Evolutionary conservation across 78 protist species (phyloP), one percentile per base, ranked within the genome.

Genomic region (Dictyostelium citrinum): DNA sequence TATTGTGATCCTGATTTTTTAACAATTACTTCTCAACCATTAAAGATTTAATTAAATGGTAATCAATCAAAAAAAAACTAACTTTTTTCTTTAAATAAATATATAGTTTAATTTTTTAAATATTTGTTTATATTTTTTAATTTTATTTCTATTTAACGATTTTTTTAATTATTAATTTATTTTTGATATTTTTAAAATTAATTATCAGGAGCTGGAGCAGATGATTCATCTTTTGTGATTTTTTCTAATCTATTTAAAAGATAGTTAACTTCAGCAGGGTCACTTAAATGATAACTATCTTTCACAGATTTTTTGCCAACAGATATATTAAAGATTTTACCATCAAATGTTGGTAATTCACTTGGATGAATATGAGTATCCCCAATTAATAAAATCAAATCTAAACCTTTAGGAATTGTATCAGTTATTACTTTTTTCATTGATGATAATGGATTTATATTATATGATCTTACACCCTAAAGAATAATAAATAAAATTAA

Each of bases 351-450:
- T 77, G 93, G 93, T n/a, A 88, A 45, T 49, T 88, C 93, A 78
- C 67, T 88, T 60, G 84, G 93, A 33, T 88, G 93, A 20, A 88
- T 88, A 46, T 88, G 93, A 14, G 93, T 88, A 43, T 88, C 93
- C 22, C 93, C 93, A 29, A 88, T 58, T 41, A 88, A 51, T 51
- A 88, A 24, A 2, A 88, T 72, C 20, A 88, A 88, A 55, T 88
- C 93, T 17, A 88, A 78, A 12, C 85, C 85, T 67, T 78, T 78
- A 33, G 93, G 93, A 29, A 88, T 78, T 0, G 76, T 33, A 35
- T 88, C 93, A 5, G 72, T 14, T 2, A 88, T 78, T 7, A 78
- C 93, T 43, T 74, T 33, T 46, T 83, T 81, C 78, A 88, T 55
- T 2, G 93, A 88, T 7, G 93, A 77, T 7, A 84, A 64, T 68